phyloP scores from a whole-genome alignment of 805 yeast species.

The Kodamaea leandrae region DNA sequence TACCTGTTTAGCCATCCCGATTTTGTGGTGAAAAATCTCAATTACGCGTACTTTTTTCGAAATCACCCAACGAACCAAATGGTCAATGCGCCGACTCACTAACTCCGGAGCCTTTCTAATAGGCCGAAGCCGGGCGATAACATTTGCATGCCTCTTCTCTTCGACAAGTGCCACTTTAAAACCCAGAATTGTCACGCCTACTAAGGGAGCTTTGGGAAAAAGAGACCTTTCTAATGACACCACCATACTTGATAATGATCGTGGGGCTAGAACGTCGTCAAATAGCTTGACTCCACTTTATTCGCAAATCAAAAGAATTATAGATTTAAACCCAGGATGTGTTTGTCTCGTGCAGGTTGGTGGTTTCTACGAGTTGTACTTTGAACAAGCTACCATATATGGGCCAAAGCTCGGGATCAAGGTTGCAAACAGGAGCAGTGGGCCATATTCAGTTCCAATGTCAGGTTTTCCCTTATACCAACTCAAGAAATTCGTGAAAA shows the following conservation, averaged over 20 bases:
- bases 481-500: constrained; percentile 67
- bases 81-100: neutral
- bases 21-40: no score
- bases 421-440: constrained; percentile 55
- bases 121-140: no score
- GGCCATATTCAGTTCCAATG: constrained; percentile 57
- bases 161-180: neutral
- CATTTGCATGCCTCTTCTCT: neutral
- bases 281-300: constrained; percentile 36
- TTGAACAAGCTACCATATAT: constrained; percentile 76
- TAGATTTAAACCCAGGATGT: constrained; percentile 36
- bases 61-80: no score
- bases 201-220: neutral
- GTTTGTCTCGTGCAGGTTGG: constrained; percentile 72
- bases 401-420: constrained; percentile 72
- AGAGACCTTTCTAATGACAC: neutral
- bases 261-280: constrained; percentile 36
- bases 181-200: neutral
- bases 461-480: constrained; percentile 86
- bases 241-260: constrained; percentile 31
- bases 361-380: constrained; percentile 81
- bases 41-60: neutral
- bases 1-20: no score
- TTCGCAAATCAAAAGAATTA: constrained; percentile 30
- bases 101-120: no score